Evolutionary conservation across 2,329 filamentous ascomycete genomes (phyloP), one percentile per base, ranked within the genome.

Genomic region (Ceratocystis alfenasii): DNA sequence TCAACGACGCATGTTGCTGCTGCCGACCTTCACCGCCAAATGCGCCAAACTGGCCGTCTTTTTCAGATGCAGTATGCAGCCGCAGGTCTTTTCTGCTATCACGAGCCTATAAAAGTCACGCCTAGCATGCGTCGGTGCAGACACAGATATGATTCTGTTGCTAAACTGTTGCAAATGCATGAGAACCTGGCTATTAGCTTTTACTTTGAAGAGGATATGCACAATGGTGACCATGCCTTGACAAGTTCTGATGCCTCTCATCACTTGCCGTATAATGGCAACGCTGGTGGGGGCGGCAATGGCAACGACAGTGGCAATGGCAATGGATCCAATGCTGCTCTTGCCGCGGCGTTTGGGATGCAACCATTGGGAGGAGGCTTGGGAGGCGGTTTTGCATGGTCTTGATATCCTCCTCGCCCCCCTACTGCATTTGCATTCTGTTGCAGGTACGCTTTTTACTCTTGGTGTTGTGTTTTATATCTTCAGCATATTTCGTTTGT

Each of bases 181-280:
- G 72, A 74, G 12, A 74, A 74, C 7, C 73, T 78, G 50, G 75
- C 72, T 63, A 69, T 78, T 7, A 69, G 74, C 10, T 72, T 75
- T 2, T 78, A 78, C 67, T 78, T 77, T 67, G 77, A 78, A 59
- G 77, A 78, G 66, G 76, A 78, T 64, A 76, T 77, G 69, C 77
- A 78, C 59, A 75, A 73, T 2, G 71, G 72, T 6, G 72, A 76
- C 57, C 77, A 78, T 65, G 75, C 73, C 2, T 55, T 64, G 66
- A 30, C 20, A 22, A 22, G 46, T 46, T 48, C 67, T 57, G 36
- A 55, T 64, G 17, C 65, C 66, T 63, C 63, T 36, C 61, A 60
- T 30, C 33, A 25, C 59, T 55, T 41, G 36, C 36, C 57, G 25
- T 62, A 59, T 50, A 48, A 22, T 17, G 25, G 46, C 45, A 63